Evolutionary conservation across 208 protist genomes (phyloP), one percentile per base, ranked within the genome.

Genomic region (Leptomonas pyrrhocoris): DNA sequence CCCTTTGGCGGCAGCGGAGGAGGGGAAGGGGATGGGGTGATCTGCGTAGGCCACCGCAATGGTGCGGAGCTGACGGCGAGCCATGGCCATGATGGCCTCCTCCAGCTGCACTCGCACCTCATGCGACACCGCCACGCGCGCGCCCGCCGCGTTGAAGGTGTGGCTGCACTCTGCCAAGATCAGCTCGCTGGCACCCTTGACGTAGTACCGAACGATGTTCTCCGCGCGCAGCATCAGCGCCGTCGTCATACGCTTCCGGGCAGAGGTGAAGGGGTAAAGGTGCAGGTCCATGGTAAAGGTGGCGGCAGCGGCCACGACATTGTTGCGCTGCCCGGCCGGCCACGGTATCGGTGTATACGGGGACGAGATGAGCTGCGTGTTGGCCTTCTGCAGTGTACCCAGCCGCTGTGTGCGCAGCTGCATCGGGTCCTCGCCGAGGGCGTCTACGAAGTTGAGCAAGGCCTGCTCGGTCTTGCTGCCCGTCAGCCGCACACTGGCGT

Each of bases 221-320:
- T 79, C 80, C 15, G 56, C 28, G 7, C 73, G 56, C 2, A 91
- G 62, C 36, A 73, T 71, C 36, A 91, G 48, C 19, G 72, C 78
- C 19, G 83, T 91, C 13, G 83, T 86, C 86, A 92, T 94, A 57
- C 80, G 73, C 80, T 94, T 94, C 21, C 86, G 87, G 36, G 81
- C 77, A n/a, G 85, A 92, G 36, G 81, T 86, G 75, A 94, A 92
- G n/a, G 90, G 79, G 68, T 86, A 92, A 45, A 86, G 68, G 12
- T 75, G 81, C 23, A 81, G 61, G n/a, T 68, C 65, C 40, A 67
- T 61, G 6, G 58, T 66, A 28, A 64, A 60, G 43, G 46, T 75
- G 27, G 62, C 75, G 19, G 55, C 58, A 6, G 69, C 73, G 11
- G 45, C 43, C 25, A 58, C 59, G 27, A 67, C 62, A 42, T 46